phyloP scores from a whole-genome alignment of 176 grass and related monocot genomes.

The Bolboschoenus planiculmis region DNA sequence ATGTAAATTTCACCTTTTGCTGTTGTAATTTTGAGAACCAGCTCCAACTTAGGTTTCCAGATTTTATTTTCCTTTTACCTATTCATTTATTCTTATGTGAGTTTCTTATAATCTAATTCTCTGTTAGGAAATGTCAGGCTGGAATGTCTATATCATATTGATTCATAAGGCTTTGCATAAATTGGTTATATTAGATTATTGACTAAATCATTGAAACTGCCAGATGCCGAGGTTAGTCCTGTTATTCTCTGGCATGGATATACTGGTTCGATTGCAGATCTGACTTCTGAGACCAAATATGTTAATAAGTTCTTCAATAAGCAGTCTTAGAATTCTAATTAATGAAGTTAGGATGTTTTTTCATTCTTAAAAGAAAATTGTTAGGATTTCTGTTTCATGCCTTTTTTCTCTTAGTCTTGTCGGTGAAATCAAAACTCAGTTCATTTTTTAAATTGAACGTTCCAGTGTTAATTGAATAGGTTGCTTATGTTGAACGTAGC shows the following conservation, averaged over 20 bases:
- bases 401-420: neutral
- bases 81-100: neutral
- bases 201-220: neutral
- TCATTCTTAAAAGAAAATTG: neutral
- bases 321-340: neutral
- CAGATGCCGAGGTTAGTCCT: neutral
- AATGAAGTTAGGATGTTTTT: neutral
- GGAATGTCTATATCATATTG: neutral
- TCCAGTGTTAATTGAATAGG: neutral
- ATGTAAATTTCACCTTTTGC: neutral
- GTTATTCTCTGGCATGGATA: neutral
- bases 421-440: constrained; percentile 13
- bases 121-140: neutral
- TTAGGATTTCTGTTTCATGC: neutral
- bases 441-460: neutral
- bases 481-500: neutral
- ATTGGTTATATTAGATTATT: neutral
- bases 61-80: neutral
- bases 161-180: neutral
- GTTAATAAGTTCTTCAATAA: neutral
- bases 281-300: constrained; percentile 5
- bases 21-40: neutral
- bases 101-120: neutral
- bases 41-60: neutral
- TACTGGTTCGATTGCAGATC: constrained; percentile 8